Evolutionary conservation across 805 yeast species (phyloP).

Genomic region (Yarrowia sp.): DNA sequence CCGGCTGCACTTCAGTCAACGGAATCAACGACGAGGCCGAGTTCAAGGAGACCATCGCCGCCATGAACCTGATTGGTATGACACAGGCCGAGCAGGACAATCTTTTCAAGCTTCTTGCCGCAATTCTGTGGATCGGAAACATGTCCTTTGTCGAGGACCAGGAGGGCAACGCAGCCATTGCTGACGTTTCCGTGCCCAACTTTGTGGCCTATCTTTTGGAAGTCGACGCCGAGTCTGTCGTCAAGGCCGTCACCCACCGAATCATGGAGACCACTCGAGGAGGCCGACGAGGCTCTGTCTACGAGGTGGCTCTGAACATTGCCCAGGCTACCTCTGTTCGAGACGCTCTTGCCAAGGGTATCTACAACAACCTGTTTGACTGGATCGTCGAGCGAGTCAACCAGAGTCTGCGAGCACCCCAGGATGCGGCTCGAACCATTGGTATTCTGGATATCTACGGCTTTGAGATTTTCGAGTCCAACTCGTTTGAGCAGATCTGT

Average conservation of each 20-base stretch:
- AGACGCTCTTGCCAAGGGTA: slow-evolving; percentile 93
- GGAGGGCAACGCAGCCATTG: slow-evolving; percentile 80
- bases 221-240: slow-evolving; percentile 71
- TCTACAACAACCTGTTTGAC: slow-evolving; percentile 90
- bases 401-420: slow-evolving; percentile 66
- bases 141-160: slow-evolving; percentile 84
- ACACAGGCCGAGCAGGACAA: slow-evolving; percentile 84
- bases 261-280: slow-evolving; percentile 91
- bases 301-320: slow-evolving; percentile 89
- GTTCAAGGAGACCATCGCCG: slow-evolving; percentile 77
- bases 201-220: slow-evolving; percentile 91
- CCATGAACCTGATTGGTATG: slow-evolving; percentile 89
- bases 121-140: slow-evolving; percentile 94
- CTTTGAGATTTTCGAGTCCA: slow-evolving; percentile 92
- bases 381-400: slow-evolving; percentile 97
- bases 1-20: slow-evolving; percentile 84
- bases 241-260: slow-evolving; percentile 75
- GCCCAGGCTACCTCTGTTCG: slow-evolving; percentile 92
- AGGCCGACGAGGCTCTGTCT: slow-evolving; percentile 86
- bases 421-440: slow-evolving; percentile 65
- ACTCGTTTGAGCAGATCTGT: slow-evolving; percentile 93
- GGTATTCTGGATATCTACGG: slow-evolving; percentile 97
- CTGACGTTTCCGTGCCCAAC: slow-evolving; percentile 89
- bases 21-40: slow-evolving; percentile 86
- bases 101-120: slow-evolving; percentile 82